Base-by-base conservation (phyloP, 2,329 filamentous ascomycete species). In the Xylaria sp. region DNA sequence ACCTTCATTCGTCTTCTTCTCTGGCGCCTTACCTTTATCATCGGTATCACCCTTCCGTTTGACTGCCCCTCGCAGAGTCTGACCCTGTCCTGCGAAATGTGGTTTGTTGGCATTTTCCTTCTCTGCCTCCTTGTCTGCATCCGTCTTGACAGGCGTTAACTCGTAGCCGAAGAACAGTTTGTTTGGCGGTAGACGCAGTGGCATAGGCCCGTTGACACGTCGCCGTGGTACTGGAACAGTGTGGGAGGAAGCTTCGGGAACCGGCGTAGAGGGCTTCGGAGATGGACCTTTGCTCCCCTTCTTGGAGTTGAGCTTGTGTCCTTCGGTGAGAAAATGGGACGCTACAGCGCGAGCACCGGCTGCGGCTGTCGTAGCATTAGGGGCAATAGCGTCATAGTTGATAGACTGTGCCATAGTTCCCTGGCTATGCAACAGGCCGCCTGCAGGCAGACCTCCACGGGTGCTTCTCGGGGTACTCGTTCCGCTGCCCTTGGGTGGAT, bases 391-490 rank as follows among this genome's bases (percentile, higher is more conserved):
- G 59, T 89, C 87, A 80, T 98, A 99, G 83, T 97, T 97, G 83
- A 99, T 98, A n/a, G 93, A 89, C 75, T 97, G 93, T 0, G 96
- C 94, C 96, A 99, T 99, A 67, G 90, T 94, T 11, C 96, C 96
- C 74, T 97, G 92, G 68, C 85, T 89, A 79, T 96, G 94, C 27
- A 97, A 79, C 17, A 91, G 81, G 4, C 94, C 93, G 31, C 93
- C 92, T 1, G 87, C 83, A 7, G 91, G 90, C 66, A 92, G 79
- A 13, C 88, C 88, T 62, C 87, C 86, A 1, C 85, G 83, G 3
- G 80, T 83, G 74, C 91, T 96, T 57, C 90, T 84, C 1, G 94
- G 94, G 17, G 94, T 97, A 80, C 90, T 95, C 20, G 93, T 94
- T n/a, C 94, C 94, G 72, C 92, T 96, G 29, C 78, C 78, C 61